Percentiles rank a stretch among this genome's conserved stretches.
Evolutionary conservation across 345 rosid genomes (phyloP).

Genomic region (Noccaea caerulescens): DNA sequence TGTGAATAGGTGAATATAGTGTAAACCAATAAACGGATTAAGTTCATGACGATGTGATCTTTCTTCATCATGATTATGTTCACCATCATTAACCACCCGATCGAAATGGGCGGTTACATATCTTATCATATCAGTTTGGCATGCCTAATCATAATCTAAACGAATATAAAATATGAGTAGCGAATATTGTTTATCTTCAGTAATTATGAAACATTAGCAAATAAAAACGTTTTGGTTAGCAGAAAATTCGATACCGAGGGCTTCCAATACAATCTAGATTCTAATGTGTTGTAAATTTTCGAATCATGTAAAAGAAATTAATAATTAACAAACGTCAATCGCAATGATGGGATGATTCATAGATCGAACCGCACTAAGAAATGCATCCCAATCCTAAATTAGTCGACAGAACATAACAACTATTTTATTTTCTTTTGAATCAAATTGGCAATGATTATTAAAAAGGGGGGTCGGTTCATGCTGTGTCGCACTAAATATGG

Average conservation of each 20-base stretch:
- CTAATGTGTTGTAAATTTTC: conserved; percentile 13
- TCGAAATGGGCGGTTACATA: conserved; percentile 1
- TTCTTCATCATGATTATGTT: conserved; percentile 25
- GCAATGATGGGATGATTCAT: conserved; percentile 29
- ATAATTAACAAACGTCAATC: conserved; percentile 22
- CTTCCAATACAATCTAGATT: conserved; percentile 32
- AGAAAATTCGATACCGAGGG: neutral
- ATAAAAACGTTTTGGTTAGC: conserved; percentile 8
- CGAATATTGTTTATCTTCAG: neutral
- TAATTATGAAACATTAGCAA: neutral
- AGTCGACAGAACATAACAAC: conserved; percentile 24
- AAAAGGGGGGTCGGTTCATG: conserved; percentile 26
- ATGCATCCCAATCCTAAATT: conserved; percentile 28
- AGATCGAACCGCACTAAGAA: conserved; percentile 28
- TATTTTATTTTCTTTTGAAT: conserved; percentile 7
- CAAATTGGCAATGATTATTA: conserved; percentile 15
- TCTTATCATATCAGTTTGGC: neutral
- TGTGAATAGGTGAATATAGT: neutral
- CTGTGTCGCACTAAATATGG: conserved; percentile 53
- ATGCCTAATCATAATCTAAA: conserved; percentile 15
- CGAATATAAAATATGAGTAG: neutral
- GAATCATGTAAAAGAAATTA: conserved; percentile 21
- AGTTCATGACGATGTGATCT: neutral
- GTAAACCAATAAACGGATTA: conserved; percentile 24
- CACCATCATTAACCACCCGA: neutral